phyloP scores from a whole-genome alignment of 257 asterid genomes.

The Solanum ossicruentum region DNA sequence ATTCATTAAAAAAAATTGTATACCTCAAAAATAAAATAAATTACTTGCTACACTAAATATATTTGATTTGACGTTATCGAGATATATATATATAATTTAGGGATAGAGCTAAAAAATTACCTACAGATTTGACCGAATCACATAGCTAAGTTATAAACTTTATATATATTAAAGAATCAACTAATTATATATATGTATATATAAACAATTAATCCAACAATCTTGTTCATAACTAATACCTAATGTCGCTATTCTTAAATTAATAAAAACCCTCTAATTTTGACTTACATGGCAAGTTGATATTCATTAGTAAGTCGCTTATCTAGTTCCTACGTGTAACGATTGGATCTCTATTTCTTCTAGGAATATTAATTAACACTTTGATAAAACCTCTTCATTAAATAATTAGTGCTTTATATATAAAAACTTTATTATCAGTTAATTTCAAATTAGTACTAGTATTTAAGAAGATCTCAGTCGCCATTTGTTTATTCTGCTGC shows the following conservation, averaged over 20 bases:
- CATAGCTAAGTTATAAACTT: background rate
- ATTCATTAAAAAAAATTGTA: background rate
- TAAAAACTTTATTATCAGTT: background rate
- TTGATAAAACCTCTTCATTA: background rate
- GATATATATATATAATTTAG: background rate
- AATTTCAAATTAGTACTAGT: background rate
- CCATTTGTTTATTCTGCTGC: background rate
- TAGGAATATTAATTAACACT: background rate
- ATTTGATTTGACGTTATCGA: background rate
- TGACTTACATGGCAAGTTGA: background rate
- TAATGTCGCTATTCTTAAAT: background rate
- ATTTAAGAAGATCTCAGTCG: background rate
- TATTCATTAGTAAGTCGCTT: background rate
- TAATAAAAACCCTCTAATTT: background rate
- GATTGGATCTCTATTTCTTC: background rate
- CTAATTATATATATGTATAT: background rate
- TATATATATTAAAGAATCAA: background rate
- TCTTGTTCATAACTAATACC: background rate
- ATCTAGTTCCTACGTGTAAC: conserved; percentile 3
- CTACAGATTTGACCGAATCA: background rate
- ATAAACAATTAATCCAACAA: background rate
- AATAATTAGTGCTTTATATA: background rate
- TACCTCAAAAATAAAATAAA: background rate
- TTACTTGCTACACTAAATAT: background rate
- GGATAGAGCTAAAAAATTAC: background rate